These are phyloP conservation scores for Mycosarcoma mackinlayi DNA, from an alignment of 1,284 basidiomycete species.

Conservation along the genomic window DNA sequence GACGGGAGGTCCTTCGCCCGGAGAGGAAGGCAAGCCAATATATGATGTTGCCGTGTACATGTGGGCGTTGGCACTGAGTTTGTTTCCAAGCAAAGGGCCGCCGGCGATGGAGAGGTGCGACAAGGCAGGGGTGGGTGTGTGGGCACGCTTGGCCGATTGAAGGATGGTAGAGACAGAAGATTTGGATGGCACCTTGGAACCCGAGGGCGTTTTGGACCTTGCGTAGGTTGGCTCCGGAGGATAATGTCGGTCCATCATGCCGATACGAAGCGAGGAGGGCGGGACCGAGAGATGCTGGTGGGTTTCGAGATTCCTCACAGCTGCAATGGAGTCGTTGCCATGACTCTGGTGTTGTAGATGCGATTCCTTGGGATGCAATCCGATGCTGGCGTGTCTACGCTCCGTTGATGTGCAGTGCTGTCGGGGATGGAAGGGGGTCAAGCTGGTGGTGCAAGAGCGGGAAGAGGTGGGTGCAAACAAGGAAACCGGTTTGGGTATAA, in stretches of 20 bases:
- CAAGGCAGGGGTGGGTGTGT: conserved; percentile 2
- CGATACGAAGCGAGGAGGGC: neutral
- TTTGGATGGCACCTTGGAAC: conserved; percentile 10
- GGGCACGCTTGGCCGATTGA: conserved; percentile 33
- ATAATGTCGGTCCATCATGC: conserved; percentile 33
- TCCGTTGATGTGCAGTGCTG: neutral
- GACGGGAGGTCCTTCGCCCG: conserved; percentile 30
- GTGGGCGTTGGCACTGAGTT: conserved; percentile 17
- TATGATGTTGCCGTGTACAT: conserved; percentile 3
- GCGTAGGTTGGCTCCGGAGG: conserved; percentile 12
- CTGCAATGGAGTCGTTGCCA: conserved; percentile 34
- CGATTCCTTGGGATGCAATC: too few relatives aligned
- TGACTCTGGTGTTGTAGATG: conserved; percentile 14
- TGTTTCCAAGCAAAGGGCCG: conserved; percentile 30
- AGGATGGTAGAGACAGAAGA: conserved; percentile 44
- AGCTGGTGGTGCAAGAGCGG: neutral
- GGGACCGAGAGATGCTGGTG: neutral
- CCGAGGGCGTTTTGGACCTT: conserved; percentile 12
- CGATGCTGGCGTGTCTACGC: too few relatives aligned
- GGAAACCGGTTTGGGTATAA: neutral
- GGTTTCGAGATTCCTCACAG: conserved; percentile 38
- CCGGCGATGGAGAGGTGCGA: neutral
- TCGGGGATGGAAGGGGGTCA: too few relatives aligned
- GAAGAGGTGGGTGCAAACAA: neutral
- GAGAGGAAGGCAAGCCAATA: conserved; percentile 11